Conservation (phyloP, 495 filamentous ascomycete species). For the Chaetomidium leptoderma region DNA sequence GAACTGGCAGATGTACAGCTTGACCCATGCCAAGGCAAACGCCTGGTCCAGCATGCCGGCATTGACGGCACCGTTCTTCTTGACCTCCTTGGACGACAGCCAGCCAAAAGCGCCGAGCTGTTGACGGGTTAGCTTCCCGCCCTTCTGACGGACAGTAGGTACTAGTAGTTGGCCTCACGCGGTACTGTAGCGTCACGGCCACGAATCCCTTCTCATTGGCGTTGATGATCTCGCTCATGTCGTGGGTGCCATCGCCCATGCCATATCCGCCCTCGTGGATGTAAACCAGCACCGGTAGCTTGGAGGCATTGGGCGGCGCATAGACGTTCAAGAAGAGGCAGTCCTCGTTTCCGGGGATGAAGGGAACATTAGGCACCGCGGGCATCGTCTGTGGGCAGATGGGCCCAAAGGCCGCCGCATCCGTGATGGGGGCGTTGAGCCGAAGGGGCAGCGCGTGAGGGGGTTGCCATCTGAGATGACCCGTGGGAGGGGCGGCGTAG, state of each 20-base stretch:
- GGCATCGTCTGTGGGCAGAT: slow-evolving; percentile 24
- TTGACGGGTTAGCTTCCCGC: not conserved
- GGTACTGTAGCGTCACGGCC: slow-evolving; percentile 46
- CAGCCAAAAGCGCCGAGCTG: slow-evolving; percentile 33
- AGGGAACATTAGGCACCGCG: slow-evolving; percentile 10
- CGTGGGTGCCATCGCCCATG: slow-evolving; percentile 30
- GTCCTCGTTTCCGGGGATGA: slow-evolving; percentile 33
- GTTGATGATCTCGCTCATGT: slow-evolving; percentile 39
- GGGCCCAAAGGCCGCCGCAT: slow-evolving; percentile 18
- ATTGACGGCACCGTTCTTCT: slow-evolving; percentile 27
- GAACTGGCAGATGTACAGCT: slow-evolving; percentile 61
- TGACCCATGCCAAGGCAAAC: slow-evolving; percentile 68
- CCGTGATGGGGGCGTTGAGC: slow-evolving; percentile 8
- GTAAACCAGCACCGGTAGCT: slow-evolving; percentile 41
- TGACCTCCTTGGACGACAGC: slow-evolving; percentile 27
- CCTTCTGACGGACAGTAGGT: not conserved
- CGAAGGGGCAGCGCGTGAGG: slow-evolving; percentile 19
- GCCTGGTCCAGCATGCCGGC: slow-evolving; percentile 53
- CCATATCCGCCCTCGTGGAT: slow-evolving; percentile 52
- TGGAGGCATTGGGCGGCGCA: slow-evolving; percentile 34
- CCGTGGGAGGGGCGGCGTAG: slow-evolving; percentile 31
- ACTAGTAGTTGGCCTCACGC: slow-evolving; percentile 21
- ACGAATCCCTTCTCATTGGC: slow-evolving; percentile 45
- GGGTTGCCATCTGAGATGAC: slow-evolving; percentile 34
- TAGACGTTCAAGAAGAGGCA: slow-evolving; percentile 44